These are phyloP conservation scores for Picocystis sp. DNA, from an alignment of 163 green algal genomes.

Conservation along the genomic window DNA sequence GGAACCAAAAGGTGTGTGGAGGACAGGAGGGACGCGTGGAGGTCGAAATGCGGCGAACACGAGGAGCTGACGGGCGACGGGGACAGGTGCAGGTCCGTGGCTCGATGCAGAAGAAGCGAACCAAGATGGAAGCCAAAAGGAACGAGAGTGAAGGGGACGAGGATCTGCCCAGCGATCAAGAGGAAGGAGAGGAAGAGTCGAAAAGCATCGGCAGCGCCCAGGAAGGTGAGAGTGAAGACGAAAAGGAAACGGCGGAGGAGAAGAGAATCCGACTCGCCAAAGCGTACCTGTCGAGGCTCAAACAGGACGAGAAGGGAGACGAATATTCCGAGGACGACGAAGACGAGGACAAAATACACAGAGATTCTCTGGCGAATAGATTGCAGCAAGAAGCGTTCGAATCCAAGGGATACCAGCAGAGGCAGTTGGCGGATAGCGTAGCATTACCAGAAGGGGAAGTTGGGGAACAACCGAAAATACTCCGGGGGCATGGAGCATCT, in stretches of 20 bases:
- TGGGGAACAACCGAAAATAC: conserved; percentile 9
- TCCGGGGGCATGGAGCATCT: conserved; percentile 30
- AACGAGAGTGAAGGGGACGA: too few species aligned
- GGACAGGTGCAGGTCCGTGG: too few species aligned
- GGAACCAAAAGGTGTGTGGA: too few species aligned
- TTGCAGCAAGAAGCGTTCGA: conserved; percentile 35
- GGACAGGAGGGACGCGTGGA: too few species aligned
- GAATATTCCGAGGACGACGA: conserved; percentile 26
- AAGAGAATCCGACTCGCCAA: conserved; percentile 62
- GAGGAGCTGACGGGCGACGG: too few species aligned
- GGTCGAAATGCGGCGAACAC: too few species aligned
- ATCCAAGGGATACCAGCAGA: conserved; percentile 31
- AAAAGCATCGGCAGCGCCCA: too few species aligned
- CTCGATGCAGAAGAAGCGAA: too few species aligned
- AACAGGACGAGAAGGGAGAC: conserved; percentile 14
- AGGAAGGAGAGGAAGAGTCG: too few species aligned
- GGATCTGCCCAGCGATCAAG: too few species aligned
- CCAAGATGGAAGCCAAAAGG: too few species aligned
- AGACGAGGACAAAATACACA: conserved; percentile 17
- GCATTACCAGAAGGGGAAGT: conserved; percentile 15
- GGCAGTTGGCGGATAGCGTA: conserved; percentile 32
- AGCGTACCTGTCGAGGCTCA: conserved; percentile 41
- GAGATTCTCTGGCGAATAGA: conserved; percentile 19
- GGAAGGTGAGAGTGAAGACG: conserved; percentile 16
- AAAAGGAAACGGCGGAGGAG: conserved; percentile 63